Evolutionary conservation across 345 rosid genomes (phyloP), one percentile per base, ranked within the genome.

Genomic region (Eutrema yunnanense): DNA sequence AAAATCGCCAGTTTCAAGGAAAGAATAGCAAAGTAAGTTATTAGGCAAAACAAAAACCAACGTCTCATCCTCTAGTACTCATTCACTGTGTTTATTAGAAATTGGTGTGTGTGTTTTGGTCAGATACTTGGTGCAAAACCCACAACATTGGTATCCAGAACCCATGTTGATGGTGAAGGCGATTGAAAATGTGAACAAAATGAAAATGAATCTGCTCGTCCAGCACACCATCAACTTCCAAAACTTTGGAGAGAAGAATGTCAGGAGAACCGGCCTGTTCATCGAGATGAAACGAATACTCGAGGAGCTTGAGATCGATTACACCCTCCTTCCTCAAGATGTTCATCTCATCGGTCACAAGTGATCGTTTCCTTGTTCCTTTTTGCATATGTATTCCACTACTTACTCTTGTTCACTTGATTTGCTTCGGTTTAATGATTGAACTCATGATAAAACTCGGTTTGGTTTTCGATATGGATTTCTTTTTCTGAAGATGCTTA

Each of bases 191-290:
- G 58, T 81, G 42, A 83, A 74, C 78, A 84, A 76, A 72, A 50
- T 87, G 50, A 81, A 78, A 56, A 47, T 87, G 68, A 85, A 61
- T 48, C 67, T 87, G 26, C 37, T 56, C 2, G 64, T 80, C 27
- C 62, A 14, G 8, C 92, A 85, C 75, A 84, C 79, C 4, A 78
- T 85, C 55, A 89, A 81, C 72, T 87, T 87, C 72, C 96, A 89
- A 51, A 73, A 82, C 3, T 80, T 19, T 1, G 72, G 12, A 14
- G 88, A 83, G 84, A 81, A 19, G 83, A 81, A 55, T 79, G 44
- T 46, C 13, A 78, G 92, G 44, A 81, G 82, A 78, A 83, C 82
- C 27, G 81, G 69, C 9, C 79, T 87, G 6, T 48, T 84, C 4
- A 13, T 83, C 22, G 86, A 81, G 26, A 0, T 89, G 27, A 87